phyloP scores from a whole-genome alignment of 352 stramenopile species.

The Plasmopara viticola region DNA sequence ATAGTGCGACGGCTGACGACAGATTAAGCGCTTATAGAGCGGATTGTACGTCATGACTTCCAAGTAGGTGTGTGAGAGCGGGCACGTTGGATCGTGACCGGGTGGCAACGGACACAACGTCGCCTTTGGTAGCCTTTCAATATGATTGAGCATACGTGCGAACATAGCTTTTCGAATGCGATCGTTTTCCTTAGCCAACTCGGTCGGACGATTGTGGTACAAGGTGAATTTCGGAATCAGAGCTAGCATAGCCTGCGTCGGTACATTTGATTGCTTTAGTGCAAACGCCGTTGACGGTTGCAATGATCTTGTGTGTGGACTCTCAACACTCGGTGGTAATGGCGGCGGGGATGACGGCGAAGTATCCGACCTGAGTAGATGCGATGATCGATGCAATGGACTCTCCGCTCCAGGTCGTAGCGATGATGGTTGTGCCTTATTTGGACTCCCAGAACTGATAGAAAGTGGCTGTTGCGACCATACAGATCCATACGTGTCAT shows the following conservation, averaged over 20 bases:
- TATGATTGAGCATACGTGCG: conserved; percentile 46
- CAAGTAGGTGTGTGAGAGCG: conserved; percentile 36
- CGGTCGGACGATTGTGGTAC: conserved; percentile 25
- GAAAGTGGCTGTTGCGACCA: conserved; percentile 24
- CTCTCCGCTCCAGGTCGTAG: conserved; percentile 13
- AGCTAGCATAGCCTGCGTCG: conserved; percentile 18
- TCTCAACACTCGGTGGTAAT: conserved; percentile 14
- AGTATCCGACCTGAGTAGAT: conserved; percentile 1
- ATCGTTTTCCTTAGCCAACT: conserved; percentile 29
- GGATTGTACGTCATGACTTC: conserved; percentile 54
- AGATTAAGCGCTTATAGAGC: conserved; percentile 42
- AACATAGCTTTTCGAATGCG: conserved; percentile 33
- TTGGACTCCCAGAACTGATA: conserved; percentile 13
- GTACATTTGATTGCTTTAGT: conserved; percentile 17
- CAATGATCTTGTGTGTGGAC: conserved; percentile 11
- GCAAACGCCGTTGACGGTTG: conserved; percentile 9
- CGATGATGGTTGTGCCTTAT: conserved; percentile 14
- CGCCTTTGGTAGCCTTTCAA: conserved; percentile 37
- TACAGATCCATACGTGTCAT: conserved; percentile 14
- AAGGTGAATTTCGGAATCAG: conserved; percentile 24
- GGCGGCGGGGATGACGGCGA: conserved; percentile 3
- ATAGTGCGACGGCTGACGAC: conserved; percentile 37
- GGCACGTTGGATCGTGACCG: conserved; percentile 23
- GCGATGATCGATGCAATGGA: conserved; percentile 3
- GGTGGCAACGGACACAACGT: conserved; percentile 28